phyloP scores from a whole-genome alignment of 176 grass and related monocot genomes.

The Raddia guianensis region DNA sequence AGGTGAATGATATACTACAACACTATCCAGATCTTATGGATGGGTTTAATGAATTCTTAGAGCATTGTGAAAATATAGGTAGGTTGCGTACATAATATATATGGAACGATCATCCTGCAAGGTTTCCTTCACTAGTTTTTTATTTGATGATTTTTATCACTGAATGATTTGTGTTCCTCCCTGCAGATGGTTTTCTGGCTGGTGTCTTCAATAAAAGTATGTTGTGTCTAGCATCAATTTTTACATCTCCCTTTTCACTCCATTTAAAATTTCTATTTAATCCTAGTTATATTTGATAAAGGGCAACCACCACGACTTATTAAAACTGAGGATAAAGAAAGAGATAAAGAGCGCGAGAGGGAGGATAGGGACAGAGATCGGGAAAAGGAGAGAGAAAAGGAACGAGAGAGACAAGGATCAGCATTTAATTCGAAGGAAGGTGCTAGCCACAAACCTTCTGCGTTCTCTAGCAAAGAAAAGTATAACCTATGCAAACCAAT shows the following conservation, averaged over 20 bases:
- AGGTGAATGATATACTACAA: slow-evolving; percentile 85
- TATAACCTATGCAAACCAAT: slow-evolving; percentile 88
- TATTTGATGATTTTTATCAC: slow-evolving; percentile 26
- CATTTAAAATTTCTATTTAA: slow-evolving; percentile 41
- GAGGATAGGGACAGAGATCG: slow-evolving; percentile 71
- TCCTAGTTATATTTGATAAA: slow-evolving; percentile 47
- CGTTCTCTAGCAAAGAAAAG: slow-evolving; percentile 76
- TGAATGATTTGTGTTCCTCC: slow-evolving; percentile 12
- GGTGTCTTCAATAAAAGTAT: slow-evolving; percentile 85
- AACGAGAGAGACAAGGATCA: slow-evolving; percentile 63
- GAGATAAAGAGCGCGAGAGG: slow-evolving; percentile 55
- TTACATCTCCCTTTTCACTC: slow-evolving; percentile 7
- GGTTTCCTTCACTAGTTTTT: slow-evolving; percentile 1
- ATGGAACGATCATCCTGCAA: not conserved
- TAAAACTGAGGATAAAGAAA: slow-evolving; percentile 71
- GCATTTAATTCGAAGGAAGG: slow-evolving; percentile 55
- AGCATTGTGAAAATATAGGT: slow-evolving; percentile 86
- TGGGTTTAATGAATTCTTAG: slow-evolving; percentile 93
- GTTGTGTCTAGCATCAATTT: slow-evolving; percentile 17
- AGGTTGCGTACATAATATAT: not conserved
- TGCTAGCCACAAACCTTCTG: slow-evolving; percentile 63
- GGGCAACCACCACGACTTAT: slow-evolving; percentile 46
- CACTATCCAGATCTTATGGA: slow-evolving; percentile 90
- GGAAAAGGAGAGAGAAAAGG: slow-evolving; percentile 76
- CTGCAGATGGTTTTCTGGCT: slow-evolving; percentile 75